Base-by-base conservation (phyloP, 306 rosid genomes). In the Vicia sativa region DNA sequence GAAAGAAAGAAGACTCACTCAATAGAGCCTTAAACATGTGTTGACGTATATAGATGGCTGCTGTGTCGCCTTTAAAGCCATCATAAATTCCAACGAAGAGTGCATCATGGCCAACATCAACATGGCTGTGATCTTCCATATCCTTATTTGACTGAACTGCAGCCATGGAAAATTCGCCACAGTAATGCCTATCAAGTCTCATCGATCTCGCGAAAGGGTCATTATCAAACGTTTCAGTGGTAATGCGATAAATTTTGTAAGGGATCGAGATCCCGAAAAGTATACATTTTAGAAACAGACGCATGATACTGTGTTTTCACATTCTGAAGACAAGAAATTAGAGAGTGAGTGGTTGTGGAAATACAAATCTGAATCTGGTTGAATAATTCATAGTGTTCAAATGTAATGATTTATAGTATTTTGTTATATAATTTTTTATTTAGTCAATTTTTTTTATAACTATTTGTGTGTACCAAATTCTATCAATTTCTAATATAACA, bases 101-200 rank as follows among this genome's bases (percentile, higher is more conserved):
- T 38, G 46, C 65, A 9, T 16, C 1, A 0, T 1, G 2, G 45
- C 65, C 38, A 34, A 19, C 26, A 2, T 60, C 65, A 60, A 60
- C 28, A 1, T 37, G 65, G 46, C 29, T 10, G 15, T 8, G n/a
- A 37, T 60, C 65, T 41, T 60, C 65, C 29, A 60, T 60, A 9
- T 13, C 5, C 7, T 0, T 0, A 60, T 60, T 35, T 21, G 65
- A n/a, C 7, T 19, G 46, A 23, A 59, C 65, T 2, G 44, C 44
- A 34, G 65, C 65, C 45, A 59, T 59, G 45, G 65, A 59, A 8
- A 59, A 59, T 7, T 59, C 45, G 2, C 65, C 65, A 9, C 13
- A 1, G 44, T 3, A 7, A 29, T 59, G 25, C 1, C 15, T 9
- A 4, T 3, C 28, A 25, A 34, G n/a, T 9, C 9, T 5, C 45